Evolutionary conservation across 371 early-diverging fungal species (phyloP).

Genomic region (Rhizopus stolonifer): DNA sequence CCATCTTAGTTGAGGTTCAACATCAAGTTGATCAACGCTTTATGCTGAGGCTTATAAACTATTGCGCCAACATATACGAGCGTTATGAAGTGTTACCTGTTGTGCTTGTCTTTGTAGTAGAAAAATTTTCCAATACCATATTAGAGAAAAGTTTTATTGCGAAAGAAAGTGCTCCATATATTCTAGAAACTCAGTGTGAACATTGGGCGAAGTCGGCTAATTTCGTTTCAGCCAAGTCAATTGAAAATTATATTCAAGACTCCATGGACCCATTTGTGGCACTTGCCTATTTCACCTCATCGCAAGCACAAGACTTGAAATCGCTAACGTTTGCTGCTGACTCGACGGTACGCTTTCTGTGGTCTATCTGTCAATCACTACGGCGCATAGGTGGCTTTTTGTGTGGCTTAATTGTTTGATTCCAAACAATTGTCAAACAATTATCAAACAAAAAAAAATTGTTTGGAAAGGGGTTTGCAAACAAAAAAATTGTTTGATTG

Average conservation of each 20-base stretch:
- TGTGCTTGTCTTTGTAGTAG: conserved; percentile 18
- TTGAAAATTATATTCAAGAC: conserved; percentile 12
- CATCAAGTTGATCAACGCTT: conserved; percentile 15
- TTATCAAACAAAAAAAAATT: too few species aligned
- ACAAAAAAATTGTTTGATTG: too few species aligned
- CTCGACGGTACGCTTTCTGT: conserved; percentile 13
- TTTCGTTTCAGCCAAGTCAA: conserved; percentile 18
- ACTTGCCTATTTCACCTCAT: conserved; percentile 13
- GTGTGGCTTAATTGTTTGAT: too few species aligned
- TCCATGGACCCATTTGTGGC: conserved; percentile 12
- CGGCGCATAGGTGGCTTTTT: too few species aligned
- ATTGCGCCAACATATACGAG: conserved; percentile 10
- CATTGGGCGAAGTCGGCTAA: conserved; percentile 15
- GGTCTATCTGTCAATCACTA: conserved; percentile 3
- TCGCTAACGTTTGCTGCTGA: conserved; percentile 10
- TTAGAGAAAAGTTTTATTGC: conserved; percentile 12
- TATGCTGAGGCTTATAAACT: conserved; percentile 17
- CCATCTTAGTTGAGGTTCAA: conserved; percentile 19
- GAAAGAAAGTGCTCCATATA: conserved; percentile 16
- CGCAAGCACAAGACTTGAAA: conserved; percentile 12
- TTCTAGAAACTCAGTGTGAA: conserved; percentile 14
- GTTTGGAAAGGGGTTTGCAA: too few species aligned
- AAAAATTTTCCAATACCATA: conserved; percentile 13
- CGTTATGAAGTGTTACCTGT: conserved; percentile 18
- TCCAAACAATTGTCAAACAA: too few species aligned